Evolutionary conservation across 2,329 filamentous ascomycete genomes (phyloP).

Genomic region (Ophiosphaerella narmari): DNA sequence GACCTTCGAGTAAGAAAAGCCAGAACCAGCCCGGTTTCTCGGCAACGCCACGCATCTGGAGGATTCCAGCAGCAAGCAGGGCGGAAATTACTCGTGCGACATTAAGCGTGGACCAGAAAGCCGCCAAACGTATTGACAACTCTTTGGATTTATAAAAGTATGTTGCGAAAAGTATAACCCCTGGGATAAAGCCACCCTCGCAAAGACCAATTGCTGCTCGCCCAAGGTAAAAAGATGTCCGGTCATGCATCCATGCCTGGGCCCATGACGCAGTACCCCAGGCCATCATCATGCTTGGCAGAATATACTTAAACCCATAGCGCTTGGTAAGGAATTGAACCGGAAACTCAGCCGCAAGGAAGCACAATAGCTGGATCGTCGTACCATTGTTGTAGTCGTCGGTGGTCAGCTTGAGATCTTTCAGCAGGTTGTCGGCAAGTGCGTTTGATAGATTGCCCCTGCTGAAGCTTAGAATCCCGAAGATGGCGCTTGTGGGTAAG

Average conservation of each 20-base stretch:
- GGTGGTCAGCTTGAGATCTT: slow-evolving; percentile 34
- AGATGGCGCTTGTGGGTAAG: neutral
- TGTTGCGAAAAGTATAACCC: slow-evolving; percentile 68
- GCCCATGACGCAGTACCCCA: slow-evolving; percentile 59
- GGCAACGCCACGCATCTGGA: slow-evolving; percentile 55
- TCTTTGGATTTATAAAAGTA: slow-evolving; percentile 77
- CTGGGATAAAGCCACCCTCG: slow-evolving; percentile 62
- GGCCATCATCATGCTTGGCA: slow-evolving; percentile 50
- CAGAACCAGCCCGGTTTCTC: slow-evolving; percentile 61
- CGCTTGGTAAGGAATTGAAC: slow-evolving; percentile 49
- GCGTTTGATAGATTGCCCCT: slow-evolving; percentile 49
- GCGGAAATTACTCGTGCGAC: slow-evolving; percentile 59
- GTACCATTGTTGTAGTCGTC: slow-evolving; percentile 45
- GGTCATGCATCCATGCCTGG: slow-evolving; percentile 67
- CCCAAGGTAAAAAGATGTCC: slow-evolving; percentile 48
- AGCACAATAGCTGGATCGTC: slow-evolving; percentile 75
- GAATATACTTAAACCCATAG: slow-evolving; percentile 49
- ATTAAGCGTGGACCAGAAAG: slow-evolving; percentile 71
- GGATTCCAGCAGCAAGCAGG: slow-evolving; percentile 59
- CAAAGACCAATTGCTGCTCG: slow-evolving; percentile 50
- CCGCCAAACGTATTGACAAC: slow-evolving; percentile 67
- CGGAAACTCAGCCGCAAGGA: slow-evolving; percentile 63
- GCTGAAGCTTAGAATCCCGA: slow-evolving; percentile 49
- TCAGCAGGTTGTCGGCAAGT: slow-evolving; percentile 35
- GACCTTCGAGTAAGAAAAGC: slow-evolving; percentile 54